phyloP scores from a whole-genome alignment of 2,329 filamentous ascomycete genomes.

The Aspergillus terreus region DNA sequence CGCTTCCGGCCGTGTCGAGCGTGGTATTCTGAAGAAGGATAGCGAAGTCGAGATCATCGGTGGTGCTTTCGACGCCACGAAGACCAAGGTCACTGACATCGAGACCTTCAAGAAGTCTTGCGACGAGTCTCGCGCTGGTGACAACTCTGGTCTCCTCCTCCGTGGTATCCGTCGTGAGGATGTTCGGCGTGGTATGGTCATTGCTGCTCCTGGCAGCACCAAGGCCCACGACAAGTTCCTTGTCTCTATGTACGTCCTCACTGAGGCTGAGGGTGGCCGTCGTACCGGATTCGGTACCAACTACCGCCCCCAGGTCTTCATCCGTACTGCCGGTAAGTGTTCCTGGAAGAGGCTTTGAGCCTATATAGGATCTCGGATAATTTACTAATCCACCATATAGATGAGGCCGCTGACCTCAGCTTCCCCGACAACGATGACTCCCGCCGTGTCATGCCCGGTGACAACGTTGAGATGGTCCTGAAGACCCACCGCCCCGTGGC shows the following conservation, averaged over 20 bases:
- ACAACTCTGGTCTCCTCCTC: slow-evolving; percentile 96
- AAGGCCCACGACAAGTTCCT: slow-evolving; percentile 91
- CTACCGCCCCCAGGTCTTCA: slow-evolving; percentile 95
- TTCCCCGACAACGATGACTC: slow-evolving; percentile 78
- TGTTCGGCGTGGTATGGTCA: slow-evolving; percentile 89
- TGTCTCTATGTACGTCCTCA: slow-evolving; percentile 92
- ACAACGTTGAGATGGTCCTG: slow-evolving; percentile 97
- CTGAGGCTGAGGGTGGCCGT: slow-evolving; percentile 95
- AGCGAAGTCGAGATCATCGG: slow-evolving; percentile 92
- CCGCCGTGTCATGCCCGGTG: slow-evolving; percentile 94
- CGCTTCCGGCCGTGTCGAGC: slow-evolving; percentile 94
- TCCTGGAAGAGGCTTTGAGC: not conserved
- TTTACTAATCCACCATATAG: slow-evolving; percentile 26
- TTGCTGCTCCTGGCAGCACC: slow-evolving; percentile 75
- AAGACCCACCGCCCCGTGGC: slow-evolving; percentile 81
- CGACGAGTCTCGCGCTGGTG: slow-evolving; percentile 90
- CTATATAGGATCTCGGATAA: not conserved
- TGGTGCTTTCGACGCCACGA: slow-evolving; percentile 76
- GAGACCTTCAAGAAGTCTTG: slow-evolving; percentile 99
- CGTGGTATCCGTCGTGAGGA: slow-evolving; percentile 96
- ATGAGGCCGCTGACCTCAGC: slow-evolving; percentile 69
- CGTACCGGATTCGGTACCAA: slow-evolving; percentile 94
- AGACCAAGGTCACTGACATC: slow-evolving; percentile 99
- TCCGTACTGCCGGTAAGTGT: slow-evolving; percentile 81
- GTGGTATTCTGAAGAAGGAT: slow-evolving; percentile 89